Evolutionary conservation across 345 rosid genomes (phyloP).

Genomic region (Salix arbutifolia): DNA sequence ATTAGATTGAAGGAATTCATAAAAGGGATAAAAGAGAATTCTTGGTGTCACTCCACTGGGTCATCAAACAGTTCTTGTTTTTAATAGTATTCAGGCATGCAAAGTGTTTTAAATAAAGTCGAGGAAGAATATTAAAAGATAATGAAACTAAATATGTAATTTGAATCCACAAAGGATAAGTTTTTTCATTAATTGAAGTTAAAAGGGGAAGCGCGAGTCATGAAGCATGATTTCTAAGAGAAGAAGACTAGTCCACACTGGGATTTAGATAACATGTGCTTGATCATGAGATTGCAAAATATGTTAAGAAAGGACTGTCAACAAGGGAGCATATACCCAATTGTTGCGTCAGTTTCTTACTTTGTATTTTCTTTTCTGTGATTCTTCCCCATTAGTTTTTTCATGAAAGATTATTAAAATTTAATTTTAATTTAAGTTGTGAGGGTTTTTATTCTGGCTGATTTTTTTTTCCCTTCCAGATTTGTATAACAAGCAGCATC

Average conservation of each 20-base stretch:
- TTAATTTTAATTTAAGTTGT: neutral
- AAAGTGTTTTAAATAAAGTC: neutral
- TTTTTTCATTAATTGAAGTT: neutral
- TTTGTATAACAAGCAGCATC: neutral
- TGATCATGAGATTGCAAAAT: neutral
- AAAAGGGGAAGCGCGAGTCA: neutral
- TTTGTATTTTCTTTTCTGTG: neutral
- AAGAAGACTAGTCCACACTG: neutral
- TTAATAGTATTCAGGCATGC: neutral
- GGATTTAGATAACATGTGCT: neutral
- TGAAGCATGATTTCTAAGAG: neutral
- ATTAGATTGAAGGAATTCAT: neutral
- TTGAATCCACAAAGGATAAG: neutral
- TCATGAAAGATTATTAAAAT: neutral
- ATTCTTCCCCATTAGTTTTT: neutral
- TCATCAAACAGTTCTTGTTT: neutral
- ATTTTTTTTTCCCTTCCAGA: conserved; percentile 12
- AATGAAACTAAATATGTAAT: neutral
- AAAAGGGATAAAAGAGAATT: neutral
- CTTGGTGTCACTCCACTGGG: neutral
- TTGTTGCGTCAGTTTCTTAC: neutral
- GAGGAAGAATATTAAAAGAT: neutral
- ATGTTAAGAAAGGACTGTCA: neutral
- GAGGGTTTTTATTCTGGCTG: neutral
- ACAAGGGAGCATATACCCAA: neutral